Percentiles rank a stretch among this genome's conserved stretches.
Evolutionary conservation across 768 basidiomycete genomes (phyloP).

Genomic region (Russula lepida): DNA sequence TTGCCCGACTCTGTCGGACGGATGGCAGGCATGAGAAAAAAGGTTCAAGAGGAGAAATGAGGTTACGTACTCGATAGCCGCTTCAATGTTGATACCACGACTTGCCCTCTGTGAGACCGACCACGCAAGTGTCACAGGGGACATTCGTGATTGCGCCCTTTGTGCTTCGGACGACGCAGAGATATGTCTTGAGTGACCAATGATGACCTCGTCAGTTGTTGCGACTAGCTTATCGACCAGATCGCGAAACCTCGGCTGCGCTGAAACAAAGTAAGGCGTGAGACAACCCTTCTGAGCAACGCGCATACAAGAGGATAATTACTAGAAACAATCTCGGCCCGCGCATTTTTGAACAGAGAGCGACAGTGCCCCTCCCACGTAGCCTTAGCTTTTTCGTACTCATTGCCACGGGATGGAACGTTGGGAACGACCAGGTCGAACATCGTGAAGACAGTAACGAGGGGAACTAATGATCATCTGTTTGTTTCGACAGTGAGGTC

Average conservation of each 20-base stretch:
- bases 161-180: neutral
- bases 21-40: neutral
- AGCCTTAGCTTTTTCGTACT: neutral
- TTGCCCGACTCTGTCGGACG: neutral
- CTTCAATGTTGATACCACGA: neutral
- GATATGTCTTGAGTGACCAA: neutral
- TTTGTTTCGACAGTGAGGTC: neutral
- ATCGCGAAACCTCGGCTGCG: neutral
- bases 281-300: neutral
- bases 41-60: neutral
- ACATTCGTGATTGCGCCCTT: neutral
- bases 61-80: slow-evolving; percentile 1
- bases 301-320: neutral
- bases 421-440: neutral
- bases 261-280: neutral
- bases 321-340: neutral
- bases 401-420: neutral
- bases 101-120: slow-evolving; percentile 6
- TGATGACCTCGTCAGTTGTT: neutral
- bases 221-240: neutral
- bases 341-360: neutral
- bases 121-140: slow-evolving; percentile 1
- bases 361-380: neutral
- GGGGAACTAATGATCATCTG: neutral
- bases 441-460: slow-evolving; percentile 1